Base-by-base conservation (phyloP, 345 rosid species). In the Isatis tinctoria region DNA sequence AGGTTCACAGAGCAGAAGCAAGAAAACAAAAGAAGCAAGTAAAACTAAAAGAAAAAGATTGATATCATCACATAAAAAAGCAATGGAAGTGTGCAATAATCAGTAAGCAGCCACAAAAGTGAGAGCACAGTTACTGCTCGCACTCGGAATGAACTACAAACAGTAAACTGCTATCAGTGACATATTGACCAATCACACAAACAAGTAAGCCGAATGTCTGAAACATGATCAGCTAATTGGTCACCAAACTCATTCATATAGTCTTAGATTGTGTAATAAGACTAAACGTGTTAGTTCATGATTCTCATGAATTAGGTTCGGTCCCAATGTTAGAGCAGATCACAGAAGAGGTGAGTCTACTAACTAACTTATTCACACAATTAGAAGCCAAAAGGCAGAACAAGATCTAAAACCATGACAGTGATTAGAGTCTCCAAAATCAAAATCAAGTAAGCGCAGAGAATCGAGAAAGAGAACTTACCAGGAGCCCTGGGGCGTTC, bases 401-500 rank as follows among this genome's bases (percentile, higher is more conserved):
- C 24, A 33, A 9, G 32, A 30, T 4, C 24, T 2, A 22, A 22
- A 22, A 22, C 1, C 24, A 22, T 2, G 24, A 22, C n/a, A n/a
- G n/a, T n/a, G n/a, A n/a, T n/a, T 22, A 2, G 24, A 22, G 24
- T 22, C 24, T n/a, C n/a, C n/a, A n/a, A n/a, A n/a, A n/a, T n/a
- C n/a, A n/a, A n/a, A n/a, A n/a, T n/a, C n/a, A n/a, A n/a, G n/a
- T n/a, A n/a, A n/a, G n/a, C n/a, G n/a, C n/a, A n/a, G n/a, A 62
- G 20, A 32, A 20, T 6, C n/a, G 27, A 37, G 45, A 48, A 12
- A 6, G 10, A 32, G 10, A 60, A 44, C 0, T 18, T 75, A 87
- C 93, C 92, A 69, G 84, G 89, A 17, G 85, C 84, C 16, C 83
- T 82, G 4, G 93, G 88, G 12, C 87, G 83, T 76, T 88, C 90